phyloP scores from a whole-genome alignment of 257 asterid genomes.

The Solanum chilense region DNA sequence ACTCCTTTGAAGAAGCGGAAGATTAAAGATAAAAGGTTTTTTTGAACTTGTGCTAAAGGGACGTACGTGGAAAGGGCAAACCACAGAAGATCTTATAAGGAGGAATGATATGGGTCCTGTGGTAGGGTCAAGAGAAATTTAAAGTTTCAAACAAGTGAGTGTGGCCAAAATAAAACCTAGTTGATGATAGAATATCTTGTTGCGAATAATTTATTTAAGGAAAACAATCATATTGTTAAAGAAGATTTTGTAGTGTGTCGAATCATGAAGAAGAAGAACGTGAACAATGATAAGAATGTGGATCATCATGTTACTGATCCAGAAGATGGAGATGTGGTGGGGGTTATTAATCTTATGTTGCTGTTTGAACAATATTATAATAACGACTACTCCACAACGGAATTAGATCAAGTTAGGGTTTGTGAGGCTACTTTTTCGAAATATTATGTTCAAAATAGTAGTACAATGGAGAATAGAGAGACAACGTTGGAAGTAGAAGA shows the following conservation, averaged over 20 bases:
- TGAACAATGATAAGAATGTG: background rate
- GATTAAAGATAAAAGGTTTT: background rate
- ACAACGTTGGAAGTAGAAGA: no score
- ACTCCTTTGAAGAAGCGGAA: background rate
- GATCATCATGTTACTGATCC: background rate
- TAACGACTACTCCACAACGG: background rate
- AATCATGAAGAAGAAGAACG: background rate
- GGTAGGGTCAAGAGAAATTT: background rate
- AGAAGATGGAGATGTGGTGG: no score
- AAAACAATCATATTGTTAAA: no score
- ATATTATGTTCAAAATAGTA: no score
- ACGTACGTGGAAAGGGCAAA: background rate
- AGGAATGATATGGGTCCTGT: background rate
- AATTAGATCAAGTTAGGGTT: background rate
- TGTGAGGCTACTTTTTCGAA: no score
- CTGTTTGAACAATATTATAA: background rate
- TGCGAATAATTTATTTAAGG: background rate
- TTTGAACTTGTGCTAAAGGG: background rate
- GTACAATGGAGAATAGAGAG: no score
- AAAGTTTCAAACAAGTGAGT: background rate
- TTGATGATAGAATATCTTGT: background rate
- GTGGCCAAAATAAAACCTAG: background rate
- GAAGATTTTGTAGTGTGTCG: background rate
- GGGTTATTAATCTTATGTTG: no score
- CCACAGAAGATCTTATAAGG: background rate